These are phyloP conservation scores for Ustilago loliicola DNA, from an alignment of 1,284 basidiomycete species.

Conservation along the genomic window DNA sequence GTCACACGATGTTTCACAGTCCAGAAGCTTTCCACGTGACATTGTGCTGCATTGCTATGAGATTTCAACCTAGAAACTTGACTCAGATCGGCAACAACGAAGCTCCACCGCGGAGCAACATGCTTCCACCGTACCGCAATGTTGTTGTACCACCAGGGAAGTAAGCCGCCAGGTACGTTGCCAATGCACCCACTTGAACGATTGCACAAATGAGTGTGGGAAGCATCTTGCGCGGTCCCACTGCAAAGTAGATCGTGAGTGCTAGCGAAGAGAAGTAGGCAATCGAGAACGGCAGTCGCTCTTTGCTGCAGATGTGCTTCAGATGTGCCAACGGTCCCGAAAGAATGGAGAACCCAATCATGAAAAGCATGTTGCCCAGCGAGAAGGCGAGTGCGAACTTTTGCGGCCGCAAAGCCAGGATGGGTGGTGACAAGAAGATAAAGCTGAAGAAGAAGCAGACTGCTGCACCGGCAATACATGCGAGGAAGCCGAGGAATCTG, in stretches of 20 bases:
- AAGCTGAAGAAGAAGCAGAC: slow-evolving; percentile 97
- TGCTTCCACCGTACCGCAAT: slow-evolving; percentile 64
- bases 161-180: slow-evolving; percentile 67
- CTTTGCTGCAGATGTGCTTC: slow-evolving; percentile 70
- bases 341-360: slow-evolving; percentile 67
- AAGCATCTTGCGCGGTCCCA: slow-evolving; percentile 63
- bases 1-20: not conserved
- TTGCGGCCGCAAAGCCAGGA: slow-evolving; percentile 73
- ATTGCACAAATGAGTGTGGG: slow-evolving; percentile 63
- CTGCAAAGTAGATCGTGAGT: slow-evolving; percentile 69
- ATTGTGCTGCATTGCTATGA: not conserved
- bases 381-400: slow-evolving; percentile 69
- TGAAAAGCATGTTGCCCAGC: slow-evolving; percentile 66
- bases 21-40: not conserved
- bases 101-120: slow-evolving; percentile 63
- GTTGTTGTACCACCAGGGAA: slow-evolving; percentile 68
- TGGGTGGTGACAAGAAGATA: slow-evolving; percentile 82
- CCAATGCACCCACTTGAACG: slow-evolving; percentile 61
- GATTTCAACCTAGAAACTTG: not conserved
- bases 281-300: slow-evolving; percentile 75
- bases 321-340: slow-evolving; percentile 67
- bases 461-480: slow-evolving; percentile 87
- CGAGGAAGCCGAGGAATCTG: slow-evolving; percentile 87
- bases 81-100: slow-evolving; percentile 60
- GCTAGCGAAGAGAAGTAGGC: slow-evolving; percentile 65